Percentiles rank a stretch among this genome's conserved stretches.
Conservation (phyloP, 2,329 filamentous ascomycete species). For the Fusarium sp. region DNA sequence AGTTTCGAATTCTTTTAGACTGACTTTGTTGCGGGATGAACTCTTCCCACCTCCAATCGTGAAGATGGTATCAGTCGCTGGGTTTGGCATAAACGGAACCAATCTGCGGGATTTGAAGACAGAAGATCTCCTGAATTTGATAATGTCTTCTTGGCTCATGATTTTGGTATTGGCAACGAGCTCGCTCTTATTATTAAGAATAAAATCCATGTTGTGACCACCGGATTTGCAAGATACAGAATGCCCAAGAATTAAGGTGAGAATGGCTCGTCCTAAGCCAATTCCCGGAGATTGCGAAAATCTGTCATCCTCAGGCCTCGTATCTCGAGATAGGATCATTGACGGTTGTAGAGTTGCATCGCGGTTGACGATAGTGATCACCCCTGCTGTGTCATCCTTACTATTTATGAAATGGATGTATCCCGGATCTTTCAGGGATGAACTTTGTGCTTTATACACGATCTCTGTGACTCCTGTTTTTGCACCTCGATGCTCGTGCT, state of each 20-base stretch:
- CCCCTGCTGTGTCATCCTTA: conserved; percentile 18
- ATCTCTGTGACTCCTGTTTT: conserved; percentile 40
- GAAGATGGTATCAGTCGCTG: conserved; percentile 19
- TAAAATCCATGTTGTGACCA: conserved; percentile 50
- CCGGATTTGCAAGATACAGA: conserved; percentile 46
- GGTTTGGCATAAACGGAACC: conserved; percentile 3
- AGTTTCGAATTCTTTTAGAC: conserved; percentile 9
- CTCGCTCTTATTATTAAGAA: conserved; percentile 44
- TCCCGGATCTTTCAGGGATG: conserved; percentile 45
- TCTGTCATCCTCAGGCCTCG: not conserved
- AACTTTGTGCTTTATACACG: conserved; percentile 43
- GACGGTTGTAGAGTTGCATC: conserved; percentile 48
- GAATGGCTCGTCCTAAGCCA: conserved; percentile 51
- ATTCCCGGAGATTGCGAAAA: conserved; percentile 51
- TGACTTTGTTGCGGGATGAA: not conserved
- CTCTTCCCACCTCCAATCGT: not conserved
- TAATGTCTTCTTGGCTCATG: not conserved
- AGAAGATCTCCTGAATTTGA: not conserved
- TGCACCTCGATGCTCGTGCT: conserved; percentile 3
- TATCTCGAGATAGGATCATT: conserved; percentile 51
- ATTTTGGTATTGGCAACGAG: conserved; percentile 36
- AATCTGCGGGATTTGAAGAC: too few species aligned
- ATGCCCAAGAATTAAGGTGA: conserved; percentile 51
- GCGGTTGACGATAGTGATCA: conserved; percentile 50
- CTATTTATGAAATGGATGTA: conserved; percentile 48